These are phyloP conservation scores for Penicillium decumbens DNA, from an alignment of 2,329 filamentous ascomycete species.

Conservation along the genomic window DNA sequence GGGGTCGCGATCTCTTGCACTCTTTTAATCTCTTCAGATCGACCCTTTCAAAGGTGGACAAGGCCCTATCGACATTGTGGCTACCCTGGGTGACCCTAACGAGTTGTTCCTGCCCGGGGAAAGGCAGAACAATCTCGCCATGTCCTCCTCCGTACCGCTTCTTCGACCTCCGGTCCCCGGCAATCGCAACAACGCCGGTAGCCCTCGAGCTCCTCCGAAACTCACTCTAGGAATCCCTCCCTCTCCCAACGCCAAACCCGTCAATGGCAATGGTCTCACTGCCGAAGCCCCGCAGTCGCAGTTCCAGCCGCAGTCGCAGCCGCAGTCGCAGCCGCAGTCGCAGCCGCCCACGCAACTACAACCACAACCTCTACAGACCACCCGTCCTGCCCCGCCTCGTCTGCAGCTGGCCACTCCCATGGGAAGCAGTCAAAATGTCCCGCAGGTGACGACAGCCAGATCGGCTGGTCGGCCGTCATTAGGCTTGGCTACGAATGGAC, in stretches of 20 bases:
- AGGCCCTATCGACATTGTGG: slow-evolving; percentile 31
- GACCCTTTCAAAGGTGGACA: slow-evolving; percentile 9
- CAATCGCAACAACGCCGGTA: slow-evolving; percentile 56
- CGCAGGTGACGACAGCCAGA: slow-evolving; percentile 62
- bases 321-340: too few species aligned
- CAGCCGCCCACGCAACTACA: slow-evolving; percentile 53
- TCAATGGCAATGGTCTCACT: slow-evolving; percentile 47
- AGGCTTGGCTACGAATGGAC: slow-evolving; percentile 62
- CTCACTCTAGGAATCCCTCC: slow-evolving; percentile 87
- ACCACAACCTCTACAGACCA: slow-evolving; percentile 19
- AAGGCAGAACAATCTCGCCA: slow-evolving; percentile 48
- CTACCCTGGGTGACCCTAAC: slow-evolving; percentile 38
- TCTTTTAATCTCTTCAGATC: slow-evolving; percentile 9
- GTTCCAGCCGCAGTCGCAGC: slow-evolving; percentile 17
- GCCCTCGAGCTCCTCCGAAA: slow-evolving; percentile 66
- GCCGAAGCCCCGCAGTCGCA: slow-evolving; percentile 30
- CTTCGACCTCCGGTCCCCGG: slow-evolving; percentile 79
- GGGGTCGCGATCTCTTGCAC: slow-evolving; percentile 3
- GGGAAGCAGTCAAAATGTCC: slow-evolving; percentile 65
- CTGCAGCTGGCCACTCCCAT: slow-evolving; percentile 83
- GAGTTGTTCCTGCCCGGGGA: slow-evolving; percentile 41
- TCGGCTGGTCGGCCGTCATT: slow-evolving; percentile 52
- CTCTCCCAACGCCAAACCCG: slow-evolving; percentile 75
- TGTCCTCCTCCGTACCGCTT: slow-evolving; percentile 69
- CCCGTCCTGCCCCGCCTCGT: slow-evolving; percentile 66